Evolutionary conservation across 208 protist genomes (phyloP).

Genomic region (Zelonia costaricensis): DNA sequence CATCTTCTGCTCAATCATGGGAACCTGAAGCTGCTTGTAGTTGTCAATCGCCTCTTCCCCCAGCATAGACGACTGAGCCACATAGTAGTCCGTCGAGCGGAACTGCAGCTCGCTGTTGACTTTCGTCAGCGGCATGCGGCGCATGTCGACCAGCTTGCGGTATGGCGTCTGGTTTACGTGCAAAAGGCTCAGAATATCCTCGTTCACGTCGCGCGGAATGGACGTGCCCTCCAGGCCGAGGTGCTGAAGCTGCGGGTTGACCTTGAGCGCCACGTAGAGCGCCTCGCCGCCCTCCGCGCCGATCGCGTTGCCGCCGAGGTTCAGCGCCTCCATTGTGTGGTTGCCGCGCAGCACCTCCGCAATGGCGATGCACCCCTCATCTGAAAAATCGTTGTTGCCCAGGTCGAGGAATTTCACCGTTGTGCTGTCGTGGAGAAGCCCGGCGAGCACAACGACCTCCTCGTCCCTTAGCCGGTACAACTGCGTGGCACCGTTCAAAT

Average conservation of each 20-base stretch:
- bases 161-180: conserved; percentile 80
- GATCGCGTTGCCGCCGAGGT: conserved; percentile 78
- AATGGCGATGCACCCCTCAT: conserved; percentile 69
- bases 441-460: conserved; percentile 62
- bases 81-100: conserved; percentile 73
- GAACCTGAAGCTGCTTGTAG: conserved; percentile 32
- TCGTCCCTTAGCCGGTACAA: conserved; percentile 64
- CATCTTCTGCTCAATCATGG: conserved; percentile 32
- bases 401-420: conserved; percentile 67
- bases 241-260: conserved; percentile 75
- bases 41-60: conserved; percentile 45
- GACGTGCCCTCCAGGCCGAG: conserved; percentile 57
- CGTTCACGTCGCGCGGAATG: conserved; percentile 59
- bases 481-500: conserved; percentile 60
- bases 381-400: conserved; percentile 72
- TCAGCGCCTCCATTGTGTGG: conserved; percentile 68
- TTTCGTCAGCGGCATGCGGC: conserved; percentile 42
- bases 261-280: conserved; percentile 73
- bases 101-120: conserved; percentile 69
- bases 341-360: conserved; percentile 81
- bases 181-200: conserved; percentile 76
- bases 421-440: conserved; percentile 41
- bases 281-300: conserved; percentile 65
- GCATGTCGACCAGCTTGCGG: conserved; percentile 55
- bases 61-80: conserved; percentile 48